phyloP scores from a whole-genome alignment of 75 land plant genomes.

The Selaginella moellendorffii region DNA sequence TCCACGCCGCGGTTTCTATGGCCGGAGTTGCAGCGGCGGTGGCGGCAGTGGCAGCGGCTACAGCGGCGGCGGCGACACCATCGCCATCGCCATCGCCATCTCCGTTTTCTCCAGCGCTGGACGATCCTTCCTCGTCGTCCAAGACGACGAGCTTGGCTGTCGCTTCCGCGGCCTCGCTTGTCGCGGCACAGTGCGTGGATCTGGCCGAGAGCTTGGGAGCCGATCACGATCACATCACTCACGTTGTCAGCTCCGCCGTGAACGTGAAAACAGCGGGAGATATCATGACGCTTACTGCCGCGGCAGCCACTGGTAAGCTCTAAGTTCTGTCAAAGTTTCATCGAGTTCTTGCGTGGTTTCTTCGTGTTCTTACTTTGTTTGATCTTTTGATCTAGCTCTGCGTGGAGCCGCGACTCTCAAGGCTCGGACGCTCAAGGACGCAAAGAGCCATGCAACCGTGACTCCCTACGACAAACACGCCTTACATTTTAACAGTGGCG shows the following conservation, averaged over 20 bases:
- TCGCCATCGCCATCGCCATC: no score
- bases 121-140: constrained; percentile 43
- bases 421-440: constrained; percentile 70
- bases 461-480: constrained; percentile 61
- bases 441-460: constrained; percentile 72
- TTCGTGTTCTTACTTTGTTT: no score
- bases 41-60: constrained; percentile 66
- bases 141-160: constrained; percentile 66
- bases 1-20: constrained; percentile 79
- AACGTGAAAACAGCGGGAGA: constrained; percentile 80
- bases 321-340: no score
- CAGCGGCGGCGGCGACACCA: constrained; percentile 12
- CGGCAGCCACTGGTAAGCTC: constrained; percentile 84
- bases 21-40: constrained; percentile 93
- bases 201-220: constrained; percentile 84
- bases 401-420: constrained; percentile 80
- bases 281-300: constrained; percentile 82
- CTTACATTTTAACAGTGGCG: no score
- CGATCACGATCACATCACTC: constrained; percentile 58
- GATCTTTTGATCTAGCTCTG: constrained; percentile 50
- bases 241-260: constrained; percentile 73
- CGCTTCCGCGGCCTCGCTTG: constrained; percentile 84
- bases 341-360: no score
- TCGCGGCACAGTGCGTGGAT: constrained; percentile 90
- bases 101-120: no score